Evolutionary conservation across 75 land plant genomes (phyloP), one percentile per base, ranked within the genome.

Genomic region (Sequoia sempervirens): DNA sequence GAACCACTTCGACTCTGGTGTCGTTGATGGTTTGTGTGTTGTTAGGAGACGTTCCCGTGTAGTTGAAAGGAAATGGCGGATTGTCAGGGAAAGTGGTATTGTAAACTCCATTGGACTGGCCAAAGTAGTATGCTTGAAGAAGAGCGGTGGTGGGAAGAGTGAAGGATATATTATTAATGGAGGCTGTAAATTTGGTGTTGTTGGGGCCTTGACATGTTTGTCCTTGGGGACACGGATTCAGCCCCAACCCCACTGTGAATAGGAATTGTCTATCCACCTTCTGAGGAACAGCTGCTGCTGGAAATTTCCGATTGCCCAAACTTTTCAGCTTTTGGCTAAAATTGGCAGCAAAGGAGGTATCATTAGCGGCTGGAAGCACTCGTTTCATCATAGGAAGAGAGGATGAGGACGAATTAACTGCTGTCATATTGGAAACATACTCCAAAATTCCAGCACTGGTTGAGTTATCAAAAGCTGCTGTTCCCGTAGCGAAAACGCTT

Each of bases 111-210:
- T 81, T 75, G 12, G 85, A 79, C 15, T 83, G 69, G 28, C 46
- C 46, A 46, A 47, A 50, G 85, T 85, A 91, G 75, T 89, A 82
- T 15, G 88, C 89, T 70, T 87, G 89, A 40, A 90, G 85, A 14
- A 90, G 69, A 12, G 91, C 87, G 1, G 85, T 86, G 17, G 41
- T 84, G 14, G 91, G 90, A 43, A 78, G 88, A 66, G 80, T 83
- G 64, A 92, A 90, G 6, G 90, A 89, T 30, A 90, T 82, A 56
- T 92, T 92, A 85, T 92, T 92, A 46, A 92, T 53, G 0, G 85
- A 45, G 15, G 91, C 91, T 14, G 86, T 36, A 7, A 90, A 82
- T 83, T 73, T 88, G 11, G 88, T 84, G 61, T 76, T 80, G 81
- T 87, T 87, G 34, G 88, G 87, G 15, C 94, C 92, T 61, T 85